A percentile compares a stretch with the other conserved stretches of the same genome.
These are phyloP conservation scores for Xylaria nigripes DNA, from an alignment of 495 filamentous ascomycete genomes.

Conservation along the genomic window DNA sequence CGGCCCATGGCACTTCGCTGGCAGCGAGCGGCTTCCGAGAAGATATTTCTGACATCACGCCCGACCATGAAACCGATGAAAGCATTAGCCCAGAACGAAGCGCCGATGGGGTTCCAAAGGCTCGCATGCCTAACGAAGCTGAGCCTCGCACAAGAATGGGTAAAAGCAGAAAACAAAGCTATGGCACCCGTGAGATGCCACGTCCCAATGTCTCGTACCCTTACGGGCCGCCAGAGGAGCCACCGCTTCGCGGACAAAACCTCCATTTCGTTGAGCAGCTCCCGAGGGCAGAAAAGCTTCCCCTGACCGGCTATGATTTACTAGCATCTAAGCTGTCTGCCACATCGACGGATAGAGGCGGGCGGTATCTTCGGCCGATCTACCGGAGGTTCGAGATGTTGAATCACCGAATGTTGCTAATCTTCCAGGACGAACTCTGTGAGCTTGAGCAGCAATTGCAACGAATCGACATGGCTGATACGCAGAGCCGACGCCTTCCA, in stretches of 20 bases:
- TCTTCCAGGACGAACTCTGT: constrained; percentile 79
- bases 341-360: constrained; percentile 13
- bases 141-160: constrained; percentile 8
- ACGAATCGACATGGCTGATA: constrained; percentile 63
- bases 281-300: constrained; percentile 30
- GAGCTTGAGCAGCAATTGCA: constrained; percentile 70
- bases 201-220: constrained; percentile 23
- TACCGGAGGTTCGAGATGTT: constrained; percentile 79
- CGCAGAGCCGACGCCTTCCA: constrained; percentile 50
- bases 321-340: constrained; percentile 54
- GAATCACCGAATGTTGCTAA: constrained; percentile 76
- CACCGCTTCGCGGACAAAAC: constrained; percentile 22
- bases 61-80: constrained; percentile 36
- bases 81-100: constrained; percentile 39
- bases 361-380: constrained; percentile 51
- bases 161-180: constrained; percentile 18
- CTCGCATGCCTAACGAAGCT: constrained; percentile 1
- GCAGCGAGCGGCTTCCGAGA: constrained; percentile 30
- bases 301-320: constrained; percentile 56
- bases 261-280: constrained; percentile 22
- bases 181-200: constrained; percentile 30
- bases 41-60: constrained; percentile 22
- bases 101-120: constrained; percentile 21
- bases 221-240: constrained; percentile 21
- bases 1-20: constrained; percentile 26